Evolutionary conservation across 176 grass and related monocot genomes (phyloP), one percentile per base, ranked within the genome.

Genomic region (Carex pumila): DNA sequence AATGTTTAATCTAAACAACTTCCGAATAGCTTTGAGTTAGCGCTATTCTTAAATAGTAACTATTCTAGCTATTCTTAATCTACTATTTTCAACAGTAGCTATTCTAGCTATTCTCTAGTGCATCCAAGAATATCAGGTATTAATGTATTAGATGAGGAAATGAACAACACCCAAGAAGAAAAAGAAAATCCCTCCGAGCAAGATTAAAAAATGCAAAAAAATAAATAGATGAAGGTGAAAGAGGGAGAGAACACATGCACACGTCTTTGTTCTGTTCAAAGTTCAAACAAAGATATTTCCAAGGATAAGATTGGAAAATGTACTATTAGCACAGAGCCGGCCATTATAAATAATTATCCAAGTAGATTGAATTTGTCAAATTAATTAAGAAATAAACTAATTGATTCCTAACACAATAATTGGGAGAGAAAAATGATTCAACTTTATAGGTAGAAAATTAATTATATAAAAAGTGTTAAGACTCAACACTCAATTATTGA

Each of bases 341-440:
- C n/a, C 11, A 50, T 21, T 3, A 10, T 75, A 75, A 77, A 77
- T 54, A 39, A 39, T 39, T 39, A 54, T 2, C 18, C 25, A 21
- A 39, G 3, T 3, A 43, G 3, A 17, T 53, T 29, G 52, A 47
- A 55, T 53, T 77, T 25, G 13, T 50, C 13, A 77, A 77, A 45
- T 19, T 32, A 76, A 77, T 77, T 56, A 77, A 32, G 10, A 75
- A 76, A 76, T 31, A 12, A 55, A 76, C 19, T 32, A 54, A 76
- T 76, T 54, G 72, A 76, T 76, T 76, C 49, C 12, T 15, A 55
- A 76, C 30, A 36, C 50, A 56, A 77, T 77, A 29, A 74, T 77
- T 32, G 43, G 71, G 41, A 53, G 41, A 25, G 18, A 5, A 71
- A 53, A 53, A 53, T 29, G 4, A 74, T 29, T n/a, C 11, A n/a